Evolutionary conservation across 768 basidiomycete species (phyloP), one percentile per base, ranked within the genome.

Genomic region (Favolaschia claudopus): DNA sequence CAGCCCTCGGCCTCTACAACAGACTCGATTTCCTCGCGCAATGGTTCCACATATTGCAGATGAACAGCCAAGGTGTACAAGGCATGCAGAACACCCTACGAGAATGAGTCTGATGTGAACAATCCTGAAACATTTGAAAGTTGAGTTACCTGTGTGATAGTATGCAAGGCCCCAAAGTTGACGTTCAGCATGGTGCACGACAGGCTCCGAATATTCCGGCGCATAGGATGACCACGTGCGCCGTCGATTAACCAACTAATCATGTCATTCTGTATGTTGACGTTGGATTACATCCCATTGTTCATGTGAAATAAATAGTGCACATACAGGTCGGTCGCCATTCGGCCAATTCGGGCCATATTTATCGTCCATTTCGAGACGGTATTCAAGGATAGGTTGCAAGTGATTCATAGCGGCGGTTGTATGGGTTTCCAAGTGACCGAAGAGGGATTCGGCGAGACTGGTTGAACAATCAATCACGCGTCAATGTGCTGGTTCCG

Each of bases 191-290:
- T 29, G 46, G 63, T 43, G 39, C 42, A 40, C 2, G 60, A 38
- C 32, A 64, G 20, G 40, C 12, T 60, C 32, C 47, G 55, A 9
- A 64, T 40, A 1, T 49, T 53, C n/a, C 44, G 39, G 1, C 56
- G 50, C 10, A 50, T 31, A 0, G 55, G 55, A 14, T 55, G 31
- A 2, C 56, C 60, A 25, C 55, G 50, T 0, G 55, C 53, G 14
- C 64, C 72, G 10, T 66, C 67, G 31, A 70, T 64, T 38, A 77
- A 50, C 76, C 77, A 79, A 36, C 68, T 68, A 4, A 79, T 65
- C 45, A 77, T 47, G 43, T 79, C 76, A 34, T 71, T 72, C 77
- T 77, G 28, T 34, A 51, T 59, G 66, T 58, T 55, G 46, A 40
- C n/a, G n/a, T n/a, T n/a, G n/a, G n/a, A n/a, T n/a, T n/a, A n/a